Evolutionary conservation across 495 filamentous ascomycete genomes (phyloP), one percentile per base, ranked within the genome.

Genomic region (Stereocaulon alpinum): DNA sequence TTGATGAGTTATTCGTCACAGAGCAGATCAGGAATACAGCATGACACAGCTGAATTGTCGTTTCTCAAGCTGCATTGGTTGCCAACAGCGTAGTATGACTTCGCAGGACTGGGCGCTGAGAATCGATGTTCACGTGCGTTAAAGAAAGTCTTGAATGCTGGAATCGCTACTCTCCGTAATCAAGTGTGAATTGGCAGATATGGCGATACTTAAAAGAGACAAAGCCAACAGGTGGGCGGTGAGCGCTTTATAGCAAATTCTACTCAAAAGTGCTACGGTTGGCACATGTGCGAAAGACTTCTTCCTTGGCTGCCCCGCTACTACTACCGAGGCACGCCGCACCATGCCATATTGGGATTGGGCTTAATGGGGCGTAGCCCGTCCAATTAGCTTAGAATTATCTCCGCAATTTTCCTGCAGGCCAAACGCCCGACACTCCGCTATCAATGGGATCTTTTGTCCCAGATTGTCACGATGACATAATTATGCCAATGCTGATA

Each of bases 21-120:
- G 15, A 15, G 32, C 6, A 41, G n/a, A 24, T 63, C 58, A 64
- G 15, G 58, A 61, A 54, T 57, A 61, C n/a, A 64, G 62, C 50
- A 64, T 55, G 14, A 60, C 62, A 52, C 58, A 61, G 18, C 44
- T 56, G 45, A 58, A 64, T 43, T 43, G 37, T 41, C 48, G 58
- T 48, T 61, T 64, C n/a, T 61, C 52, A n/a, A 59, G 40, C 10
- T 44, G 57, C 57, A 59, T 59, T 59, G 48, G 22, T n/a, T 54
- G 49, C 48, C 52, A 20, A 52, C 15, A 45, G 0, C 34, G 12
- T 15, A 42, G 15, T 22, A 20, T 18, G n/a, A 40, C 12, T 2
- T 37, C 5, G 34, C 34, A 37, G 34, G 34, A 37, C 34, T 37
- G 34, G 34, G 34, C 34, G 34, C 34, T 37, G 34, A 37, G 2